A percentile compares a stretch with the other conserved stretches of the same genome.
Conservation (phyloP, 2,329 filamentous ascomycete genomes). For the Alternaria alternata region DNA sequence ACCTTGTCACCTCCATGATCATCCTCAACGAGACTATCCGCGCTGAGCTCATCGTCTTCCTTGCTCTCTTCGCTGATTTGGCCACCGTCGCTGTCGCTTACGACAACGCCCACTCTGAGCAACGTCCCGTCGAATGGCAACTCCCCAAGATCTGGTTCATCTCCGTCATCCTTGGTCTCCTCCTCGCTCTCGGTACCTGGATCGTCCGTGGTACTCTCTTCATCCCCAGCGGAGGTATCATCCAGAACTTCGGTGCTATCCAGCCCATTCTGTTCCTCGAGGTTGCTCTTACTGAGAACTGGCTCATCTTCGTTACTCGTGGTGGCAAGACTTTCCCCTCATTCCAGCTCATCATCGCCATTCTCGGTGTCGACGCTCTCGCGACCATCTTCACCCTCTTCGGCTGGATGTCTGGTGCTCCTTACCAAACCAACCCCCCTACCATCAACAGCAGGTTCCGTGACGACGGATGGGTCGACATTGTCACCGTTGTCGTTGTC, state of each 20-base stretch:
- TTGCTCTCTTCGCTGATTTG: slow-evolving; percentile 80
- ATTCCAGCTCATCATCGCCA: slow-evolving; percentile 76
- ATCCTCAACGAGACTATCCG: slow-evolving; percentile 80
- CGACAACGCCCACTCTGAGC: slow-evolving; percentile 80
- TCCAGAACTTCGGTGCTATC: slow-evolving; percentile 77
- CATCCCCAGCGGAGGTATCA: slow-evolving; percentile 73
- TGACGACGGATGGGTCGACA: slow-evolving; percentile 63
- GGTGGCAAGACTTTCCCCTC: slow-evolving; percentile 76
- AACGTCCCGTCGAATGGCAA: slow-evolving; percentile 80
- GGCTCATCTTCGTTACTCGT: slow-evolving; percentile 64
- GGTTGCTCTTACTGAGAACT: slow-evolving; percentile 62
- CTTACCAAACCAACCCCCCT: slow-evolving; percentile 53
- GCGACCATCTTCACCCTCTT: slow-evolving; percentile 79
- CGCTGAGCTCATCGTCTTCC: slow-evolving; percentile 78
- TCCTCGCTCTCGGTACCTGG: slow-evolving; percentile 77
- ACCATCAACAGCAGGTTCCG: slow-evolving; percentile 52
- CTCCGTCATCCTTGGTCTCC: slow-evolving; percentile 70
- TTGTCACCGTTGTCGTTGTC: slow-evolving; percentile 71
- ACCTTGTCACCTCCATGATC: slow-evolving; percentile 79
- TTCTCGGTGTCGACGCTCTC: slow-evolving; percentile 74
- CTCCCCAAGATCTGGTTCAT: slow-evolving; percentile 84
- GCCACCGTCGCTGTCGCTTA: slow-evolving; percentile 81
- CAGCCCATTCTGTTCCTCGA: slow-evolving; percentile 72
- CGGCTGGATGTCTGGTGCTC: slow-evolving; percentile 72
- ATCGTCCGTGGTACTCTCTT: slow-evolving; percentile 75